Evolutionary conservation across 805 yeast species (phyloP), one percentile per base, ranked within the genome.

Genomic region (Metschnikowia arizonensis): DNA sequence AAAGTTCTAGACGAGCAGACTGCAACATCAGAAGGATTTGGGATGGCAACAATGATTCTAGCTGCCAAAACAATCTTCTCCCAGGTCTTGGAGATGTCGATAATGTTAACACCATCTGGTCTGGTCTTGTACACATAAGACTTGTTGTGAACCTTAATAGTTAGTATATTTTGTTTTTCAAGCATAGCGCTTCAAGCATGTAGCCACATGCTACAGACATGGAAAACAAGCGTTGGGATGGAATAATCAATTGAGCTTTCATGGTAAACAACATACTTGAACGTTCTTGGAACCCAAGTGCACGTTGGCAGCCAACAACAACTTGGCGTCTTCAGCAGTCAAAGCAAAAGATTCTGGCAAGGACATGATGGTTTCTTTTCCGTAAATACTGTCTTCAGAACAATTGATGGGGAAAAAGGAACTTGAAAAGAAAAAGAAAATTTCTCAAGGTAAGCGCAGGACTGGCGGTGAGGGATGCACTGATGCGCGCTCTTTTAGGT

Each of bases 211-310:
- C n/a, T n/a, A n/a, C n/a, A n/a, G n/a, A n/a, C n/a, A n/a, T n/a
- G n/a, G 29, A 26, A n/a, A 4, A 10, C 12, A 15, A 15, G 33
- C 19, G 19, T 7, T 15, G 19, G 19, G 17, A 9, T n/a, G 9
- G 18, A 14, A 19, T 5, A n/a, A 23, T 4, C 4, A 7, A 15
- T 11, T 7, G 18, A 17, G 32, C 24, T 29, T 32, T 18, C 34
- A 32, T n/a, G 26, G 23, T n/a, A n/a, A n/a, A n/a, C 28, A 64
- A 82, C 90, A 77, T 83, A 86, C 95, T 82, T 90, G 97, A 76
- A 91, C 95, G 88, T 93, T 93, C 88, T 93, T 93, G 74, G 98
- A 84, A 77, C 99, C 99, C 75, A 93, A 85, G 83, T 93, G 99
- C 69, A 84, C 88, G 88, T 91, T 91, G 75, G 99, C 99, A 75